Conservation (phyloP, 2,329 filamentous ascomycete genomes). For the Stachybotrys chartarum region DNA sequence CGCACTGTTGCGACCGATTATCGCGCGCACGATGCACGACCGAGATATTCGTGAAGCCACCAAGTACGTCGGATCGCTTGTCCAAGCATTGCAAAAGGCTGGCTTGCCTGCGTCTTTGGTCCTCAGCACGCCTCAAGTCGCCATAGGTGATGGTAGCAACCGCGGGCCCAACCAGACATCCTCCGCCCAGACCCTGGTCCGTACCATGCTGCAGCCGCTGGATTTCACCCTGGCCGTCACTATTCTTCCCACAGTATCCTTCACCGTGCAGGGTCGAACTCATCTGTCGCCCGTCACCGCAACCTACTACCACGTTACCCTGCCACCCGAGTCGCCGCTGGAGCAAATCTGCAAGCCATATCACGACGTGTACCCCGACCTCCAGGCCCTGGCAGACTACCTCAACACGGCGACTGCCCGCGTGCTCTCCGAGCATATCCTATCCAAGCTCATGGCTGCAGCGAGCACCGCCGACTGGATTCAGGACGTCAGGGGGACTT, state of each 20-base stretch:
- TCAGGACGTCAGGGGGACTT: conserved; percentile 22
- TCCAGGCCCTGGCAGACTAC: conserved; percentile 37
- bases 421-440: conserved; percentile 27
- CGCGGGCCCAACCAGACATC: conserved; percentile 28
- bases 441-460: conserved; percentile 13
- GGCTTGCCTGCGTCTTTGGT: conserved; percentile 37
- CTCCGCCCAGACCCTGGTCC: conserved; percentile 37
- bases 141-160: conserved; percentile 16
- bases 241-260: conserved; percentile 33
- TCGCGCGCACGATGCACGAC: conserved; percentile 40
- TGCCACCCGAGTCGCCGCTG: conserved; percentile 28
- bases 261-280: conserved; percentile 38
- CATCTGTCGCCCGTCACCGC: conserved; percentile 34
- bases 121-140: conserved; percentile 29
- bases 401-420: conserved; percentile 34
- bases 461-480: conserved; percentile 14
- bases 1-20: conserved; percentile 43
- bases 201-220: conserved; percentile 32
- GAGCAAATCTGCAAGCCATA: conserved; percentile 34
- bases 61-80: conserved; percentile 34
- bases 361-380: conserved; percentile 35
- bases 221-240: conserved; percentile 35
- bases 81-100: conserved; percentile 35
- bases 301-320: conserved; percentile 37
- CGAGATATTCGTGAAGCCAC: conserved; percentile 30